A percentile compares a stretch with the other conserved stretches of the same genome.
Conservation (phyloP, 2,329 filamentous ascomycete genomes). For the Pseudogymnoascus sp. region DNA sequence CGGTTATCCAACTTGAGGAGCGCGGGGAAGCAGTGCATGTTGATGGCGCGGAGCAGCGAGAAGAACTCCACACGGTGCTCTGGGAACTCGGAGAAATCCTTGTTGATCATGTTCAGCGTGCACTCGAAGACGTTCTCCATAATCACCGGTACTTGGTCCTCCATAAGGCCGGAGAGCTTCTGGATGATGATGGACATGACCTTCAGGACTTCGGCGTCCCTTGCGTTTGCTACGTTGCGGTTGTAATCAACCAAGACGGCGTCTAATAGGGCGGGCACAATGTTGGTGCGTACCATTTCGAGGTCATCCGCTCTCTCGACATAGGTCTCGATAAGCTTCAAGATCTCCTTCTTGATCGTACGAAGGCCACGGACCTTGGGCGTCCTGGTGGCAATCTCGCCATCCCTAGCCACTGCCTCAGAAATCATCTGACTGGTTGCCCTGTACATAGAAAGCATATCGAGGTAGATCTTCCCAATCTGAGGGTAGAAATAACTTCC, state of each 20-base stretch:
- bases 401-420: slow-evolving; percentile 79
- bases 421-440: slow-evolving; percentile 96
- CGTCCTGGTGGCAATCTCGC: slow-evolving; percentile 92
- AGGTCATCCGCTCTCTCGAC: slow-evolving; percentile 97
- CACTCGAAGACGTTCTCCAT: slow-evolving; percentile 99
- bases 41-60: slow-evolving; percentile 91
- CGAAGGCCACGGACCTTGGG: slow-evolving; percentile 90
- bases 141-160: slow-evolving; percentile 93
- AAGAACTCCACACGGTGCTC: slow-evolving; percentile 99
- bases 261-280: slow-evolving; percentile 92
- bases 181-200: slow-evolving; percentile 97
- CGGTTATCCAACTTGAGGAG: slow-evolving; percentile 89
- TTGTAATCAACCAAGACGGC: slow-evolving; percentile 95
- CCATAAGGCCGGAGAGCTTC: slow-evolving; percentile 94
- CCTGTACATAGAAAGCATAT: slow-evolving; percentile 99
- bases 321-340: slow-evolving; percentile 97
- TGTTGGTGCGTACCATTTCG: slow-evolving; percentile 84
- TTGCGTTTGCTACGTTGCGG: slow-evolving; percentile 89
- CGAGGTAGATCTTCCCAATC: slow-evolving; percentile 93
- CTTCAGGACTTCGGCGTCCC: slow-evolving; percentile 92
- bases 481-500: slow-evolving; percentile 97
- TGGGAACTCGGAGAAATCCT: slow-evolving; percentile 98
- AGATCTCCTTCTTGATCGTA: slow-evolving; percentile 98
- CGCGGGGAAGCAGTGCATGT: slow-evolving; percentile 92
- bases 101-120: slow-evolving; percentile 99